A percentile compares a stretch with the other conserved stretches of the same genome.
These are phyloP conservation scores for Cinchona pubescens DNA, from an alignment of 257 asterid species.

Conservation along the genomic window DNA sequence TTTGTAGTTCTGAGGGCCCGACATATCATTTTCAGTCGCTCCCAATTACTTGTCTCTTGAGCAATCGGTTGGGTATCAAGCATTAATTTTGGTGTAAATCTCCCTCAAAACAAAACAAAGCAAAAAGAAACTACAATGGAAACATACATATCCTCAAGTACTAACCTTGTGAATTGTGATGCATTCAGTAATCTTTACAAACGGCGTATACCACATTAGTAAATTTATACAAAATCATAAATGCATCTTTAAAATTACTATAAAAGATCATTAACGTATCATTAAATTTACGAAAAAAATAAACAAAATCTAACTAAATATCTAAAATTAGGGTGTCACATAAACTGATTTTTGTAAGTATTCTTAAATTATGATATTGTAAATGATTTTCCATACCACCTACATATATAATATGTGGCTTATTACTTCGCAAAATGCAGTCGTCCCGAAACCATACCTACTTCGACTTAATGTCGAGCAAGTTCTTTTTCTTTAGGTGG, in stretches of 20 bases:
- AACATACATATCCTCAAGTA: neutral
- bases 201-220: neutral
- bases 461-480: neutral
- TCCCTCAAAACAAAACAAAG: neutral
- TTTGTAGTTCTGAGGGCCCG: neutral
- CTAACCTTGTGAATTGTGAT: neutral
- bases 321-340: no score
- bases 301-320: no score
- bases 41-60: neutral
- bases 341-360: no score
- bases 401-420: no score
- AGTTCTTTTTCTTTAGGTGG: neutral
- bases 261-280: no score
- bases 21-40: neutral
- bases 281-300: no score
- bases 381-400: no score
- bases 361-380: no score
- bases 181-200: neutral
- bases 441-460: neutral
- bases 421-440: neutral
- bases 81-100: neutral
- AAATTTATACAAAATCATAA: no score
- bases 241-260: no score
- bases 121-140: neutral
- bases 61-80: neutral